Evolutionary conservation across 306 rosid genomes (phyloP).

Genomic region (Cicer judaicum): DNA sequence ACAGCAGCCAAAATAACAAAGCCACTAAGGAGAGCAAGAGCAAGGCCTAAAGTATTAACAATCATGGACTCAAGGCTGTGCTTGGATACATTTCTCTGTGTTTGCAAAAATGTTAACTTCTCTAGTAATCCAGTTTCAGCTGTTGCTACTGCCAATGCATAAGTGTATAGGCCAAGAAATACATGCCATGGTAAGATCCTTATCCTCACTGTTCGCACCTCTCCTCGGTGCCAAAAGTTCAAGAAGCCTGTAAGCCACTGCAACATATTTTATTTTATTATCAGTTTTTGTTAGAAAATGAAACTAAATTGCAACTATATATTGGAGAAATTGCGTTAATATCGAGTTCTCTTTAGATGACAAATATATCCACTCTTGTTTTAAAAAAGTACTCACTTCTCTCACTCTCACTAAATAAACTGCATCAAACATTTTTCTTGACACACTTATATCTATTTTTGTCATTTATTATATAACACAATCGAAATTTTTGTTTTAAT

Average conservation of each 20-base stretch:
- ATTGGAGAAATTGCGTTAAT: too few relatives aligned
- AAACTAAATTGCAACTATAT: too few relatives aligned
- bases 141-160: conserved; percentile 79
- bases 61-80: conserved; percentile 65
- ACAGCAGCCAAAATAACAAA: conserved; percentile 72
- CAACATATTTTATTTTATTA: neutral
- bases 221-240: conserved; percentile 94
- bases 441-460: too few relatives aligned
- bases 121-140: conserved; percentile 92
- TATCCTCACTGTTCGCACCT: conserved; percentile 56
- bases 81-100: conserved; percentile 60
- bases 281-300: too few relatives aligned
- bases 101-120: conserved; percentile 80
- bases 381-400: too few relatives aligned
- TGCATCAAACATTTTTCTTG: too few relatives aligned
- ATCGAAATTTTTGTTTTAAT: too few relatives aligned
- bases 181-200: conserved; percentile 89
- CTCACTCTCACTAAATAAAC: too few relatives aligned
- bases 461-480: too few relatives aligned
- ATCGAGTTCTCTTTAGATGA: too few relatives aligned
- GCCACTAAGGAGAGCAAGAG: conserved; percentile 70
- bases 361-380: too few relatives aligned
- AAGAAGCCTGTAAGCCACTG: conserved; percentile 89
- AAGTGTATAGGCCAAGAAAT: conserved; percentile 78
- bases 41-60: conserved; percentile 72